phyloP scores from a whole-genome alignment of 768 basidiomycete species.

The Tephrocybe sp. region DNA sequence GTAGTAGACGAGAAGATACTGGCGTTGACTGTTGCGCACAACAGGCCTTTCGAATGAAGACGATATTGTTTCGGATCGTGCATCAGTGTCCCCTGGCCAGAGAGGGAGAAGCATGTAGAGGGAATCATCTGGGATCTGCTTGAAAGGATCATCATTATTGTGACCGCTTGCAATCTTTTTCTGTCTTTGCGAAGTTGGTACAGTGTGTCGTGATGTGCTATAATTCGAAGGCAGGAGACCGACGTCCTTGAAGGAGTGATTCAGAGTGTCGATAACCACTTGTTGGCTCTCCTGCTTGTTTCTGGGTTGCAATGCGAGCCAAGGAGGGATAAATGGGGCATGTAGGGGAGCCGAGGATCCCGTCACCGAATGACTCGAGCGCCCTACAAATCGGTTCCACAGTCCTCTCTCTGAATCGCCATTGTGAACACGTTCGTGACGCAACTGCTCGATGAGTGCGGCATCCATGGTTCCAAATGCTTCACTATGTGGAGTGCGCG shows the following conservation, averaged over 20 bases:
- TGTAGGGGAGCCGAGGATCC: constrained; percentile 25
- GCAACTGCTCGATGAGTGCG: constrained; percentile 46
- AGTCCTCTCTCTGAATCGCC: constrained; percentile 24
- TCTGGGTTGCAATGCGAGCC: constrained; percentile 67
- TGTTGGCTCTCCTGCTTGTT: constrained; percentile 68
- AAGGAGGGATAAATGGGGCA: constrained; percentile 43
- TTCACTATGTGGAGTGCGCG: constrained; percentile 63
- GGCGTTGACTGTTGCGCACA: constrained; percentile 52
- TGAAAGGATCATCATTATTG: constrained; percentile 47
- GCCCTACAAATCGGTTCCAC: constrained; percentile 23
- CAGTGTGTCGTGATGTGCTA: constrained; percentile 29
- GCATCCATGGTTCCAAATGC: constrained; percentile 61
- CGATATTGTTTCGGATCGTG: constrained; percentile 28
- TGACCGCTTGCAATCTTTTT: constrained; percentile 27
- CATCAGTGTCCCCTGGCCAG: constrained; percentile 78
- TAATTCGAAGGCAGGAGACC: constrained; percentile 63
- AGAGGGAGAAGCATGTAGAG: constrained; percentile 84
- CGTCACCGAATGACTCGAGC: constrained; percentile 16
- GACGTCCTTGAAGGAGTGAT: constrained; percentile 78
- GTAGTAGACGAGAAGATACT: constrained; percentile 82
- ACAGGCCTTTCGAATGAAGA: constrained; percentile 30
- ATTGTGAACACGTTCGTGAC: constrained; percentile 23
- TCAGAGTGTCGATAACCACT: constrained; percentile 67
- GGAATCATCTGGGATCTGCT: constrained; percentile 63
- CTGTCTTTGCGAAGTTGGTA: constrained; percentile 24